A percentile compares a stretch with the other conserved stretches of the same genome.
These are phyloP conservation scores for Ophiocordyceps australis DNA, from an alignment of 2,329 filamentous ascomycete genomes.

Conservation along the genomic window DNA sequence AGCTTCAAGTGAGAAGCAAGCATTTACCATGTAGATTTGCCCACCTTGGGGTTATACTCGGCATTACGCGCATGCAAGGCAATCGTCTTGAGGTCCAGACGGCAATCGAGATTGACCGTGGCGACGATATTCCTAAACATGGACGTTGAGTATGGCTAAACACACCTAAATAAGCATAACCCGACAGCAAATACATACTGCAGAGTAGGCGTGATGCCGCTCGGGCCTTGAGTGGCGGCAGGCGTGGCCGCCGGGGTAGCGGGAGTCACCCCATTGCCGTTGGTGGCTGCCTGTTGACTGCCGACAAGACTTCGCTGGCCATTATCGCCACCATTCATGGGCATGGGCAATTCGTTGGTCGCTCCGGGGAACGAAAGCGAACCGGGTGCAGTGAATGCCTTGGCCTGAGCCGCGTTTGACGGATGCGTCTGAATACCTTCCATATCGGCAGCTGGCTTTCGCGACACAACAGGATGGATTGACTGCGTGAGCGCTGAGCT, in stretches of 20 bases:
- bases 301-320: conserved; percentile 18
- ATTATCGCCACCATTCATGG: conserved; percentile 48
- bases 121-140: conserved; percentile 87
- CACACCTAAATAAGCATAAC: conserved; percentile 9
- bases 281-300: conserved; percentile 36
- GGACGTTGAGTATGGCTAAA: conserved; percentile 33
- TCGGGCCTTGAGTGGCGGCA: conserved; percentile 62
- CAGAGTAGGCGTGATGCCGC: conserved; percentile 81
- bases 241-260: conserved; percentile 85
- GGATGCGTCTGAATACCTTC: conserved; percentile 86
- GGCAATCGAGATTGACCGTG: conserved; percentile 95
- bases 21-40: no score
- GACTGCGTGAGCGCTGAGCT: conserved; percentile 9
- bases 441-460: no score
- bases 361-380: conserved; percentile 85
- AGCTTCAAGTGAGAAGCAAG: no score
- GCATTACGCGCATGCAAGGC: conserved; percentile 95
- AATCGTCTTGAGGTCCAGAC: conserved; percentile 96
- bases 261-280: conserved; percentile 69
- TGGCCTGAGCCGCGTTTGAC: conserved; percentile 77
- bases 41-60: conserved; percentile 96
- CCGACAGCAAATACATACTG: conserved; percentile 61
- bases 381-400: conserved; percentile 83
- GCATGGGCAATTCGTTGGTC: conserved; percentile 66
- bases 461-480: no score